A percentile compares a stretch with the other conserved stretches of the same genome.
phyloP scores from a whole-genome alignment of 169 alveolate species.

The Plasmodium gonderi region DNA sequence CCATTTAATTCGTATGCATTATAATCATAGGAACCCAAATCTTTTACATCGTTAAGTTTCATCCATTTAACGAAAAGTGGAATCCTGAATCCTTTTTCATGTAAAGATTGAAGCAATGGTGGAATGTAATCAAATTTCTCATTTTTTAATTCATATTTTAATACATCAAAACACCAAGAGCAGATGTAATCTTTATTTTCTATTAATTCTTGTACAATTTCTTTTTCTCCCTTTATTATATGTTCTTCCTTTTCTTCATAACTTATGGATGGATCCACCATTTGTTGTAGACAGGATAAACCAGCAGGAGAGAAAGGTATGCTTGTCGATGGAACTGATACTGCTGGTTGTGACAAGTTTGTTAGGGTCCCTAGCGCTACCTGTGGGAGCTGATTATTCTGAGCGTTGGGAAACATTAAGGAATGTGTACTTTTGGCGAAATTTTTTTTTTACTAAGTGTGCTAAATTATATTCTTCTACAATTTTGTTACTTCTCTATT shows the following conservation, averaged over 20 bases:
- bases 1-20: conserved; percentile 56
- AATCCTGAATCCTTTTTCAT: conserved; percentile 21
- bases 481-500: no score
- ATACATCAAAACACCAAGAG: conserved; percentile 60
- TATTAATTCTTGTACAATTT: conserved; percentile 13
- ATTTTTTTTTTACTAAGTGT: no score
- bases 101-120: conserved; percentile 5
- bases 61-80: conserved; percentile 65
- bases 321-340: not conserved
- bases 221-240: not conserved
- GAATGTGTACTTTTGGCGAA: no score
- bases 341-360: no score
- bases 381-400: no score
- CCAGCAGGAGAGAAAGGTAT: not conserved
- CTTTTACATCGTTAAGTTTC: conserved; percentile 35
- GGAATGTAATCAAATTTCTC: conserved; percentile 34
- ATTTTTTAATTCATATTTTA: conserved; percentile 35
- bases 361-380: no score
- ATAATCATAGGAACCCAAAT: conserved; percentile 42
- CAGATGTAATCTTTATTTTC: conserved; percentile 29
- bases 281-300: not conserved
- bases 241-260: not conserved
- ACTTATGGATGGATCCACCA: not conserved
- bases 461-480: no score
- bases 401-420: no score